Conservation (phyloP, 2,329 filamentous ascomycete species). For the Talaromyces sp. region DNA sequence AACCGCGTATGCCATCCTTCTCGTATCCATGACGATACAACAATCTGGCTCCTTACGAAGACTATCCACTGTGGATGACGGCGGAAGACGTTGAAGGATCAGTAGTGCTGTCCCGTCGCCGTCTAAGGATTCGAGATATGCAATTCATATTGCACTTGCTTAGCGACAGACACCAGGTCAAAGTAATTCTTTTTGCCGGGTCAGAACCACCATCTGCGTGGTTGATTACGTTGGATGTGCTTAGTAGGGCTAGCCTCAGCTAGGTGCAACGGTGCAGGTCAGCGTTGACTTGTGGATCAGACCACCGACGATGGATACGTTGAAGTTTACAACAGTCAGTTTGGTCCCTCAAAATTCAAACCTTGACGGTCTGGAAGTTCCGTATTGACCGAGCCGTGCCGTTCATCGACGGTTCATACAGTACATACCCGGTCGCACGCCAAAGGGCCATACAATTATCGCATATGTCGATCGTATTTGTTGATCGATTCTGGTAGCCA, state of each 20-base stretch:
- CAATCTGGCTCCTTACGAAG: not conserved
- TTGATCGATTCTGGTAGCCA: not conserved
- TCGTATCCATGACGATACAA: not conserved
- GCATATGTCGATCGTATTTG: not conserved
- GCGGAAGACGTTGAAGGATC: not conserved
- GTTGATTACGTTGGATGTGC: not conserved
- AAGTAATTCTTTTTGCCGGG: not conserved
- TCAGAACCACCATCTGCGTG: not conserved
- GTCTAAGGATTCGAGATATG: not conserved
- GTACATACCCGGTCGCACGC: not conserved
- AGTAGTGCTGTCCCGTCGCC: not conserved
- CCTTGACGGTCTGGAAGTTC: not conserved
- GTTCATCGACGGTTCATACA: not conserved
- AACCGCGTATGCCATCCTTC: not conserved
- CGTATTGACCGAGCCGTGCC: constrained; percentile 1
- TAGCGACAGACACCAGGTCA: not conserved
- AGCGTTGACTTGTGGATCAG: not conserved
- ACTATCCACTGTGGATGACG: not conserved
- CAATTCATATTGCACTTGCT: too few species aligned
- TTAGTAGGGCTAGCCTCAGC: not conserved
- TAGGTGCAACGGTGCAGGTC: not conserved
- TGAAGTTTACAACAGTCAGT: not conserved
- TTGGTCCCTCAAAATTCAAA: not conserved
- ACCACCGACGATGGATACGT: not conserved
- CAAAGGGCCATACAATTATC: not conserved